Base-by-base conservation (phyloP, 345 rosid species). In the Gossypium arboreum region DNA sequence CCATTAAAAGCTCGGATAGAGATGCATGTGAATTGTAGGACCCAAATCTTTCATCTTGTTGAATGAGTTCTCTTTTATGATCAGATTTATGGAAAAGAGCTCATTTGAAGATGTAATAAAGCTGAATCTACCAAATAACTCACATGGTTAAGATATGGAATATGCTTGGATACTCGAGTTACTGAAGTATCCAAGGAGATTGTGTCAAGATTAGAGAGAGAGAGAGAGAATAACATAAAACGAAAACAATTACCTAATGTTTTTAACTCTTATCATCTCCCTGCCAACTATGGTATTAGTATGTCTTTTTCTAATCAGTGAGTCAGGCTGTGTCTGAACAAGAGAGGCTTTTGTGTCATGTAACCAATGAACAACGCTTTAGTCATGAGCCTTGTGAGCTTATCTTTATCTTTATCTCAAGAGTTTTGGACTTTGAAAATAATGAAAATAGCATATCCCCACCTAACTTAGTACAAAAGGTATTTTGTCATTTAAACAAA, bases 1-100 rank as follows among this genome's bases (percentile, higher is more conserved):
- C 66, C 59, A 34, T 50, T 67, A 48, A 24, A 71, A 34, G n/a
- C 76, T 68, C 44, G 61, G 43, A 29, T 24, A 12, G 20, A 2
- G 15, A 44, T 44, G 17, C 29, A 65, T 65, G 52, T 43, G 29
- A 73, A 50, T 0, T 41, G 79, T 75, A 73, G 78, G 84, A 39
- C 81, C 81, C 73, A 50, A 44, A 75, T 27, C 48, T 51, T 43
- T 57, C 61, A 10, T 57, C 29, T 10, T 24, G 34, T 58, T 58
- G 24, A 18, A 55, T 55, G 27, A 58, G 62, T 2, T 52, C 55
- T 16, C 41, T 16, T 52, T 15, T 52, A 16, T 16, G 58, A 22
- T 57, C 59, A 56, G 27, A 10, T 58, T 20, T 22, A 10, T 58
- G 34, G 63, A 12, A 56, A 56, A 59, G 16, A 59, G 34, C 63